These are phyloP conservation scores for Trichaptum fuscoviolaceum DNA, from an alignment of 768 basidiomycete species.

Conservation along the genomic window DNA sequence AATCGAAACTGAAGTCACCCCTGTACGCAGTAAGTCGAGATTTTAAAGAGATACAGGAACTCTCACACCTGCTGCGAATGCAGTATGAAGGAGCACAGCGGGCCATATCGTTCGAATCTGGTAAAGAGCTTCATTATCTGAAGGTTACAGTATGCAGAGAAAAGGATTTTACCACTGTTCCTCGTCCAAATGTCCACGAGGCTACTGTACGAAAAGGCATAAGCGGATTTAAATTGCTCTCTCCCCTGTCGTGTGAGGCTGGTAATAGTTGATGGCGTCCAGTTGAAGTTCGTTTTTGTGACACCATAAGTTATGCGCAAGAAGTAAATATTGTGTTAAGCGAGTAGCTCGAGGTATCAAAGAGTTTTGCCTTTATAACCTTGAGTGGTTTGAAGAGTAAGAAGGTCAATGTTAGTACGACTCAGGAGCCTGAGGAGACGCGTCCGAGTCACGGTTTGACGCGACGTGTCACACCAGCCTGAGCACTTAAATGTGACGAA, in stretches of 20 bases:
- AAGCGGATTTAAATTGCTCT: conserved; percentile 15
- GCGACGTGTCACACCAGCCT: too few species aligned
- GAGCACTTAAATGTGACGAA: too few species aligned
- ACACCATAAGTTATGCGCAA: neutral
- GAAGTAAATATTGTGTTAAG: too few species aligned
- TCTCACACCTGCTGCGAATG: conserved; percentile 44
- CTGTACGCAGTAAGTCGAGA: conserved; percentile 18
- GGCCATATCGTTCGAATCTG: conserved; percentile 63
- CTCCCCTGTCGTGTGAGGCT: conserved; percentile 10
- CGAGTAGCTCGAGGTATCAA: too few species aligned
- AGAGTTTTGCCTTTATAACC: too few species aligned
- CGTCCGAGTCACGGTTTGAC: too few species aligned
- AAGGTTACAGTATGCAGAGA: neutral
- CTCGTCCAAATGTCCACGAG: conserved; percentile 38
- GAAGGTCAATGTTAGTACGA: too few species aligned
- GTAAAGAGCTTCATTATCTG: neutral
- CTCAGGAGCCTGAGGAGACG: too few species aligned
- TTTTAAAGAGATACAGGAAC: neutral
- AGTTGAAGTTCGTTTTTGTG: conserved; percentile 17
- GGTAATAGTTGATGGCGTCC: conserved; percentile 23
- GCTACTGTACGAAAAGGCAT: conserved; percentile 15
- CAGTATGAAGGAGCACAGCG: conserved; percentile 55
- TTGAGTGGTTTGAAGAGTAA: too few species aligned
- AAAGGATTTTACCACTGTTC: conserved; percentile 32
- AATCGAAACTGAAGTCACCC: conserved; percentile 40